phyloP scores from a whole-genome alignment of 176 grass and related monocot species.

The Ananas comosus region DNA sequence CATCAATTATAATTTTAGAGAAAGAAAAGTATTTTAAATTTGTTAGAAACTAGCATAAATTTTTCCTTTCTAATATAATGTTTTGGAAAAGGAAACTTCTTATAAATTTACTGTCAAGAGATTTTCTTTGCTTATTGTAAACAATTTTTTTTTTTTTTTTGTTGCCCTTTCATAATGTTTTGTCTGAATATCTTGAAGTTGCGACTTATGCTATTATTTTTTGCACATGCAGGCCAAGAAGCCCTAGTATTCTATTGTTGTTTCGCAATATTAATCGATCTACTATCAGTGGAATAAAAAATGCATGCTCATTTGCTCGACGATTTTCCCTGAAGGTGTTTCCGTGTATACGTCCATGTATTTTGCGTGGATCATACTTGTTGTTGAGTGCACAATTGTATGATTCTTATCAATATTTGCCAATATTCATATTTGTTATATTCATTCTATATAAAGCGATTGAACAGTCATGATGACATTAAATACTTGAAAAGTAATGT shows the following conservation, averaged over 20 bases:
- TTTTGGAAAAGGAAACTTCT: too few species aligned
- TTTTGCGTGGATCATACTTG: neutral
- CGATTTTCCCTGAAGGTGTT: conserved; percentile 15
- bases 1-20: too few species aligned
- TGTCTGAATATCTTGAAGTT: neutral
- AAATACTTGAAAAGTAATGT: conserved; percentile 1
- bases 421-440: conserved; percentile 19
- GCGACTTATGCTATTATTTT: neutral
- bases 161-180: neutral
- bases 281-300: neutral
- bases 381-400: neutral
- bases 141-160: neutral
- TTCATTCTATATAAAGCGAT: conserved; percentile 28
- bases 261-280: neutral
- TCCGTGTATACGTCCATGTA: conserved; percentile 1
- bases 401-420: conserved; percentile 16
- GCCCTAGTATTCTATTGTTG: conserved; percentile 13
- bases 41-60: too few species aligned
- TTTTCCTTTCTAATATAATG: too few species aligned
- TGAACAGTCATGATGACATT: conserved; percentile 21
- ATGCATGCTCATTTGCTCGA: neutral
- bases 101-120: too few species aligned
- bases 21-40: too few species aligned
- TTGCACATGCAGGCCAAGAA: conserved; percentile 43
- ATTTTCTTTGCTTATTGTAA: too few species aligned